These are phyloP conservation scores for Plectranthus barbatus DNA, from an alignment of 257 asterid species.

Conservation along the genomic window DNA sequence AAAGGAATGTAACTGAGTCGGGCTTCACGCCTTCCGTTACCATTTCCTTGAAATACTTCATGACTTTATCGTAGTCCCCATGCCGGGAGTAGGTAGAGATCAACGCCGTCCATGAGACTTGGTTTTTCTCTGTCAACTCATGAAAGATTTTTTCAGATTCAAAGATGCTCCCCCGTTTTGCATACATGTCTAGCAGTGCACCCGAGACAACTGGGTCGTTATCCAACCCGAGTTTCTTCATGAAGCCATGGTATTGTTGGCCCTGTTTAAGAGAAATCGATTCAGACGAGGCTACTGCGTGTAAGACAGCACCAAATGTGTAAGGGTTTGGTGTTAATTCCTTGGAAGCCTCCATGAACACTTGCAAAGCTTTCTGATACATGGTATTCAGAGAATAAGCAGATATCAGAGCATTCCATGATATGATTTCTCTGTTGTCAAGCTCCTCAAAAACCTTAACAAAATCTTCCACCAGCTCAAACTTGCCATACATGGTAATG, in stretches of 20 bases:
- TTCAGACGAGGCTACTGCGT: conserved; percentile 77
- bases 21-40: conserved; percentile 47
- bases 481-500: conserved; percentile 85
- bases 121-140: conserved; percentile 43
- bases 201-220: conserved; percentile 51
- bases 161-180: conserved; percentile 81
- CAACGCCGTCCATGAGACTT: conserved; percentile 83
- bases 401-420: conserved; percentile 82
- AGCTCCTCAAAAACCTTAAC: conserved; percentile 61
- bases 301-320: conserved; percentile 77
- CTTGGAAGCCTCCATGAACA: conserved; percentile 35
- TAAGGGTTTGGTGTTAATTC: conserved; percentile 64
- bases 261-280: conserved; percentile 72
- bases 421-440: conserved; percentile 41
- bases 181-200: conserved; percentile 91
- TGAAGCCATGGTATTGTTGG: conserved; percentile 45
- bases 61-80: conserved; percentile 67
- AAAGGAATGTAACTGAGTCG: conserved; percentile 77
- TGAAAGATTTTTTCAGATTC: conserved; percentile 58
- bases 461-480: conserved; percentile 41
- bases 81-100: conserved; percentile 84
- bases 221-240: conserved; percentile 53
- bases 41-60: conserved; percentile 63
- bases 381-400: conserved; percentile 61
- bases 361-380: conserved; percentile 68